Conservation (phyloP, 495 filamentous ascomycete species). For the Tuber calosporum region DNA sequence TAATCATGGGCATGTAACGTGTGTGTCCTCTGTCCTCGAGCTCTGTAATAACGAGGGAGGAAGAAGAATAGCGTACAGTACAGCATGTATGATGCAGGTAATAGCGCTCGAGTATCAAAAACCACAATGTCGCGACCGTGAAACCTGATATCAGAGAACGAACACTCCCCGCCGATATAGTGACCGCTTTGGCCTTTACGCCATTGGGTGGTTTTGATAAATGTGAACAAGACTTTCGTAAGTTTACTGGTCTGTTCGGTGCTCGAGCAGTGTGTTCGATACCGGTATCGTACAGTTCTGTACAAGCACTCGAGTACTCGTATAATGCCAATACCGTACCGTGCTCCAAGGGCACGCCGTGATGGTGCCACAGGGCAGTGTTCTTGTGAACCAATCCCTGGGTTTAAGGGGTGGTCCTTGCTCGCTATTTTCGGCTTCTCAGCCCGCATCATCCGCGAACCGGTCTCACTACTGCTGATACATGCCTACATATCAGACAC, state of each 20-base stretch:
- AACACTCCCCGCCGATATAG: too few species aligned
- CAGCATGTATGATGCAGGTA: too few species aligned
- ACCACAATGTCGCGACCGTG: neutral
- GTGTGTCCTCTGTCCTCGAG: too few species aligned
- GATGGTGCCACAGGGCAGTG: conserved; percentile 34
- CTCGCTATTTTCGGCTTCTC: conserved; percentile 3
- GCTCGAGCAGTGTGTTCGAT: too few species aligned
- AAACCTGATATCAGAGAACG: neutral
- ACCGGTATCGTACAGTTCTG: too few species aligned
- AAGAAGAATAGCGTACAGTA: too few species aligned
- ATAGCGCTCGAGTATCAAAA: too few species aligned
- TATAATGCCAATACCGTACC: too few species aligned
- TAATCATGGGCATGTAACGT: neutral
- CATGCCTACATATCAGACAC: neutral
- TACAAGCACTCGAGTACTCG: too few species aligned
- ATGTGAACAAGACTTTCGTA: neutral
- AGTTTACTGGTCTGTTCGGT: neutral
- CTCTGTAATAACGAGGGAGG: neutral
- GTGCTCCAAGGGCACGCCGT: conserved; percentile 21
- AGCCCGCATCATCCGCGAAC: neutral
- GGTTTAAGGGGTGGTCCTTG: conserved; percentile 15
- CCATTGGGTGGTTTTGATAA: conserved; percentile 2
- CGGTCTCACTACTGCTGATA: neutral
- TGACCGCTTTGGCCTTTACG: neutral
- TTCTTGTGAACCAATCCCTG: conserved; percentile 33